phyloP scores from a whole-genome alignment of 2,329 filamentous ascomycete species.

The Fusarium citri region DNA sequence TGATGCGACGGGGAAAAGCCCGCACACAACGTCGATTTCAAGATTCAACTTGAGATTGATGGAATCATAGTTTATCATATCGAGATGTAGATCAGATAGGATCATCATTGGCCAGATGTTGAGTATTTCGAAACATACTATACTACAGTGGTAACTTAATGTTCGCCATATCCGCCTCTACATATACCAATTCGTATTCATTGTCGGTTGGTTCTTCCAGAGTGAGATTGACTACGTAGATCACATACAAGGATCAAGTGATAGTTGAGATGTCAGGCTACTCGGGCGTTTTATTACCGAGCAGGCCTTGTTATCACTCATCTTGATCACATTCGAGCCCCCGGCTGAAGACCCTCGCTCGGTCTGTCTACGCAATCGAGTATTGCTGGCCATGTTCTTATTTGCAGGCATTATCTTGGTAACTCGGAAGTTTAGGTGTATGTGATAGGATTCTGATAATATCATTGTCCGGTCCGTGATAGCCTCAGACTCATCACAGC shows the following conservation, averaged over 20 bases:
- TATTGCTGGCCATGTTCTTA: conserved; percentile 4
- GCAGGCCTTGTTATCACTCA: neutral
- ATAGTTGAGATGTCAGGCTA: conserved; percentile 20
- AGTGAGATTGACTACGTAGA: conserved; percentile 24
- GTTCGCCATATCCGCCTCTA: neutral
- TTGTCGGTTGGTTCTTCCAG: neutral
- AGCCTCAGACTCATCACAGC: conserved; percentile 3
- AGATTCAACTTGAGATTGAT: conserved; percentile 23
- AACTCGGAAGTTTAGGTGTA: conserved; percentile 7
- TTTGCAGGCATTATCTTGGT: conserved; percentile 17
- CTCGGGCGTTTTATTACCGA: conserved; percentile 13
- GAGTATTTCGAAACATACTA: neutral
- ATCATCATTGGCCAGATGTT: neutral
- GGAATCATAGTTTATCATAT: conserved; percentile 10
- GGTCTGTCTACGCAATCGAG: conserved; percentile 8
- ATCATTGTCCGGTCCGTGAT: neutral
- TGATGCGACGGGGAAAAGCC: conserved; percentile 35
- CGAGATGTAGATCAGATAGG: neutral
- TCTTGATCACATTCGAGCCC: conserved; percentile 19
- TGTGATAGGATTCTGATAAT: neutral
- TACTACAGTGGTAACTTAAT: neutral
- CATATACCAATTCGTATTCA: neutral
- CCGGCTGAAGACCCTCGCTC: neutral
- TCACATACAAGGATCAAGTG: conserved; percentile 31
- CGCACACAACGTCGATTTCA: conserved; percentile 28